Percentiles rank a stretch among this genome's conserved stretches.
Evolutionary conservation across 352 stramenopile genomes (phyloP).

Genomic region (Elongisporangium senticosum): DNA sequence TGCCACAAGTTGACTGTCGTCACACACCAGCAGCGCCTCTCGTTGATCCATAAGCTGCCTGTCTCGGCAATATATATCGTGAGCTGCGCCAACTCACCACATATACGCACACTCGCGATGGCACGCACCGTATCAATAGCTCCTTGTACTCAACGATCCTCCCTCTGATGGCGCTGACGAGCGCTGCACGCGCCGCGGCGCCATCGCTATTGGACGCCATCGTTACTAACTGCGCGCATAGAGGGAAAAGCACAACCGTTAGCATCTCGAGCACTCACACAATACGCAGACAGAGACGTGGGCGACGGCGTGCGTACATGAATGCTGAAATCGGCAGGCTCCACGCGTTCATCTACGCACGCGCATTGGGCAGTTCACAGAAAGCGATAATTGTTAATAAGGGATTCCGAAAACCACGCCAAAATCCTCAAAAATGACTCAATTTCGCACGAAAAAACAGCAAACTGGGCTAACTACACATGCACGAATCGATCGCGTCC

Average conservation of each 20-base stretch:
- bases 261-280: slow-evolving; percentile 10
- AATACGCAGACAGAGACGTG: neutral
- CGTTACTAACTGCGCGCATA: slow-evolving; percentile 38
- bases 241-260: slow-evolving; percentile 12
- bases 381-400: neutral
- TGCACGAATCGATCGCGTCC: neutral
- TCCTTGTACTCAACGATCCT: slow-evolving; percentile 75
- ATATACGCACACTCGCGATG: slow-evolving; percentile 2
- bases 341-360: slow-evolving; percentile 1
- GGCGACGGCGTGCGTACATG: slow-evolving; percentile 8
- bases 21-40: slow-evolving; percentile 20
- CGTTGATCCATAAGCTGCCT: slow-evolving; percentile 65
- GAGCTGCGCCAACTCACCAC: neutral
- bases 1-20: neutral
- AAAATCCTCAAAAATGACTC: slow-evolving; percentile 18
- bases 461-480: slow-evolving; percentile 1
- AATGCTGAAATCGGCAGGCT: slow-evolving; percentile 6
- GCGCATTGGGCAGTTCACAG: neutral
- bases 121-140: slow-evolving; percentile 52
- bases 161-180: slow-evolving; percentile 48
- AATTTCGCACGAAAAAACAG: slow-evolving; percentile 7
- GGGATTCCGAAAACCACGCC: neutral
- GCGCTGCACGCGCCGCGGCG: slow-evolving; percentile 21
- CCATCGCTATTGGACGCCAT: slow-evolving; percentile 42
- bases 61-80: slow-evolving; percentile 1